Base-by-base conservation (phyloP, 2,329 filamentous ascomycete genomes). In the Aaosphaeria arxii region DNA sequence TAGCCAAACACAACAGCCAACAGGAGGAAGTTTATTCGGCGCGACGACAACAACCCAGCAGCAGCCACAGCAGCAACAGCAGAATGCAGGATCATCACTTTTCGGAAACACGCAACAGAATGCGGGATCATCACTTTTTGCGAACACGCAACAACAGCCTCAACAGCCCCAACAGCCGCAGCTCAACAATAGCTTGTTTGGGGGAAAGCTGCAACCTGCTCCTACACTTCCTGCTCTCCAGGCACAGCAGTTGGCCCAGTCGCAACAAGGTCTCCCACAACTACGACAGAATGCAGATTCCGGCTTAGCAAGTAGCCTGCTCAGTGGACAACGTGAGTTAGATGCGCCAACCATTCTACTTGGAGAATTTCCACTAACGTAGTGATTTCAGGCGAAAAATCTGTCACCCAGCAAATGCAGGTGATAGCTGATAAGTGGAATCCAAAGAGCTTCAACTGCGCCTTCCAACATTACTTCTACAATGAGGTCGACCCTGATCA, bases 391-490 rank as follows among this genome's bases (percentile, higher is more conserved):
- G 82, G 78, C 57, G 86, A 91, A 64, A 90, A 90, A 67, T 82
- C 85, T 42, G 81, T 91, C 40, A 78, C 83, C 17, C 85, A 91
- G 48, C 88, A 92, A 67, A 88, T 91, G 67, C 76, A 79, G 51
- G 76, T 84, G 29, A 78, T 94, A 38, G 75, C 83, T 45, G 77
- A 83, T 51, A 91, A 91, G 72, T 94, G 89, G 89, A 79, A 88
- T 52, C 84, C 87, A 1, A 71, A 77, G 29, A 81, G 78, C 66
- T 78, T 83, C 24, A 83, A 83, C 64, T 91, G 87, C 59, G 82
- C 81, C 30, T 90, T 94, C 74, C 87, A 89, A 69, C 78, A 88
- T 64, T 92, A 92, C 75, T 89, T 94, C 69, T 95, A 94, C 78
- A 94, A 94, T 73, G 84, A 88, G 56, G 88, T 91, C 53, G 85